Evolutionary conservation across 208 protist genomes (phyloP).

Genomic region (Acanthamoeba royreba): DNA sequence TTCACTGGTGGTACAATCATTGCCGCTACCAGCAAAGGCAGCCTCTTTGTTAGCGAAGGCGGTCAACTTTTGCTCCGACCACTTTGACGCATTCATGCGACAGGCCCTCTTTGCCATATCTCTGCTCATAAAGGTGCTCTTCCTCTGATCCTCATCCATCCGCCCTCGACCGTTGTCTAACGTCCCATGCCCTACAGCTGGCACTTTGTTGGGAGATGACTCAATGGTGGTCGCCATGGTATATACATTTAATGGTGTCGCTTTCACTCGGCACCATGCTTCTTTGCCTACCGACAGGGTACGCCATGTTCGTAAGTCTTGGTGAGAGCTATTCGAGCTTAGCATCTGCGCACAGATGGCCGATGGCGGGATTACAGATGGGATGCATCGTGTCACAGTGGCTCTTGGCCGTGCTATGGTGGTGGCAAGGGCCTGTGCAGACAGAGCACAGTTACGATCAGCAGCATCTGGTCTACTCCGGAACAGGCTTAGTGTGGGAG

Average conservation of each 20-base stretch:
- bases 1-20: neutral
- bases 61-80: neutral
- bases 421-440: neutral
- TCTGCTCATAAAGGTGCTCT: neutral
- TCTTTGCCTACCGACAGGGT: neutral
- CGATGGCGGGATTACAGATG: neutral
- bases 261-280: neutral
- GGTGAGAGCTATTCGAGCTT: neutral
- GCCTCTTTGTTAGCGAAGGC: neutral
- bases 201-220: neutral
- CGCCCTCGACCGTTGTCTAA: neutral
- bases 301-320: neutral
- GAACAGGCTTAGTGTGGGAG: neutral
- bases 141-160: too few relatives aligned
- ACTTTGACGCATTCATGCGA: neutral
- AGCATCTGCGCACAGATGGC: neutral
- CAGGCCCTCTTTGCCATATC: neutral
- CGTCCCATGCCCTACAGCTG: neutral
- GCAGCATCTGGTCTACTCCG: neutral
- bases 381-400: neutral
- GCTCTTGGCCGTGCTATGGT: neutral
- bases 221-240: neutral
- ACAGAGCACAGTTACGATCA: neutral
- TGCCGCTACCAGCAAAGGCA: neutral
- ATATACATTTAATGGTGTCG: neutral